Evolutionary conservation across 148 eudicot genomes (phyloP), one percentile per base, ranked within the genome.

Genomic region (Silene conica): DNA sequence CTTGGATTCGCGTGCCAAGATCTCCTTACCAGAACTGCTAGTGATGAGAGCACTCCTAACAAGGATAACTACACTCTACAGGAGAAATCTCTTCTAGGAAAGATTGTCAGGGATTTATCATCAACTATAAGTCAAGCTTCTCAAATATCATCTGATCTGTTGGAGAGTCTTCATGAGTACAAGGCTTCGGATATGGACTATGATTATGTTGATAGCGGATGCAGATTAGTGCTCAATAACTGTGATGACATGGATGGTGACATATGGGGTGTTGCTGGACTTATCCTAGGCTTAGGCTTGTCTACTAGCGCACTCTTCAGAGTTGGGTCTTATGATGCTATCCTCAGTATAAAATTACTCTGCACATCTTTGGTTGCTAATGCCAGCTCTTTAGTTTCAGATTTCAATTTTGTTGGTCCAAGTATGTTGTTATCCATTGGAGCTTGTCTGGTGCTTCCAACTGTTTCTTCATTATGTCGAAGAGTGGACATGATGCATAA

Each of bases 241-340:
- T 65, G 20, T 78, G 83, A 86, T 79, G 79, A 82, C 74, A 66
- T 76, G 77, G 94, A 83, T 76, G 91, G 85, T 77, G 99, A 96
- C 83, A 62, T 83, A 69, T 96, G 99, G 97, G 99, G 96, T 78
- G 82, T 87, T 78, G 85, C 97, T 71, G 98, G 98, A 74, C 90
- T 90, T 75, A 76, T 96, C 73, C 73, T 90, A 43, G 99, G 99
- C 76, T 86, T 96, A 76, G 97, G 92, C 72, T 76, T 78, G 83
- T 81, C 86, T 78, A 79, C 86, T 65, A 83, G 84, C 66, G 96
- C 96, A 73, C 75, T 96, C 70, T 92, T 87, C 72, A 80, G 90
- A 82, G 87, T 87, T 14, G 99, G 96, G 8, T 84, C 88, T 59
- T 77, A 85, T 73, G 96, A 96, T 71, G 84, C 85, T 55, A 87